Percentiles rank a stretch among this genome's conserved stretches.
Conservation (phyloP, 1,284 basidiomycete species). For the Ceratobasidium sp. region DNA sequence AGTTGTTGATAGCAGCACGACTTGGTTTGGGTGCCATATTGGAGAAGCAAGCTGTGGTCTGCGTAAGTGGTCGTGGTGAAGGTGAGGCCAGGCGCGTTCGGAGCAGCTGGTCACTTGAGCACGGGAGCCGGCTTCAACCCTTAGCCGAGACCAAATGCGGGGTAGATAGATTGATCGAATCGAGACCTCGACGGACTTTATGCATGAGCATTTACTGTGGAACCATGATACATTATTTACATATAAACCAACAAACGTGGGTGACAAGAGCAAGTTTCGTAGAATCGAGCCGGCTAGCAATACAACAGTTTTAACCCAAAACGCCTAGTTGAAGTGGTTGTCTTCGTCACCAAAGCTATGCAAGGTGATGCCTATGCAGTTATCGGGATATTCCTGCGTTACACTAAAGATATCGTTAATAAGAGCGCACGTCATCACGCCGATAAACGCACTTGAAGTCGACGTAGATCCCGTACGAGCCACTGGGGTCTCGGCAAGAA, state of each 20-base stretch:
- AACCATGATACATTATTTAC: not conserved
- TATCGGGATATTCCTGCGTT: slow-evolving; percentile 31
- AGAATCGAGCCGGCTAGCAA: slow-evolving; percentile 6
- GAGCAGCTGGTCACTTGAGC: slow-evolving; percentile 19
- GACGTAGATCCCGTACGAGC: slow-evolving; percentile 34
- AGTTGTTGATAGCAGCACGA: slow-evolving; percentile 66
- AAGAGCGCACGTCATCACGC: not conserved
- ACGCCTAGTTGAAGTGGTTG: not conserved
- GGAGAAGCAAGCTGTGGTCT: not conserved
- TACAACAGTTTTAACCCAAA: slow-evolving; percentile 15
- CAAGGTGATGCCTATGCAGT: slow-evolving; percentile 26
- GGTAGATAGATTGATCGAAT: not conserved
- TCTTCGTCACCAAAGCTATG: slow-evolving; percentile 36
- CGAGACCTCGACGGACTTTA: not conserved
- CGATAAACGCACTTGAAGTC: slow-evolving; percentile 24
- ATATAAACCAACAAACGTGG: not conserved
- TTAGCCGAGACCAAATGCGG: slow-evolving; percentile 18
- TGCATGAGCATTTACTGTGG: not conserved
- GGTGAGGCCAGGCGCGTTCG: not conserved
- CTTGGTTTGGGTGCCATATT: slow-evolving; percentile 62
- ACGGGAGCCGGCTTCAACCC: slow-evolving; percentile 17
- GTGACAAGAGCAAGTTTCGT: not conserved
- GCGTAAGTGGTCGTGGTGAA: slow-evolving; percentile 7
- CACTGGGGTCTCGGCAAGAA: slow-evolving; percentile 19
- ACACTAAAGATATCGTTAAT: not conserved